A percentile compares a stretch with the other conserved stretches of the same genome.
Conservation (phyloP, 2,329 filamentous ascomycete species). For the Colletotrichum spaethianum region DNA sequence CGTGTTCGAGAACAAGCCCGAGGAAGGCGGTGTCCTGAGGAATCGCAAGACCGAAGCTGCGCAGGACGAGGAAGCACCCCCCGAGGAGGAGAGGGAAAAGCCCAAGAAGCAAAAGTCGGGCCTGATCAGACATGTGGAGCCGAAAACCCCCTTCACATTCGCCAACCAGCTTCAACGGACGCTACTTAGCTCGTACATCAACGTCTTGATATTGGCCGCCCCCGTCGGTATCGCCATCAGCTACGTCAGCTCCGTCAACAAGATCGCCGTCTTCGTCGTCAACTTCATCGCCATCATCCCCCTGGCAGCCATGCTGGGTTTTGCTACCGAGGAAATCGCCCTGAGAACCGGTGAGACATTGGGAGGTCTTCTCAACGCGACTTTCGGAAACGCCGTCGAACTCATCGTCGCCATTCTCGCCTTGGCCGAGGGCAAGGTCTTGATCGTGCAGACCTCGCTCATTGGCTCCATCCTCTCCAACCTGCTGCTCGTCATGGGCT, state of each 20-base stretch:
- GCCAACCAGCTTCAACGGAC: slow-evolving; percentile 80
- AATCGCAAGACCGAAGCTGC: slow-evolving; percentile 51
- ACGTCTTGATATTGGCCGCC: slow-evolving; percentile 82
- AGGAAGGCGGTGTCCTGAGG: slow-evolving; percentile 46
- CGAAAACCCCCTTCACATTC: slow-evolving; percentile 70
- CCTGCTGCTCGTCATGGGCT: slow-evolving; percentile 88
- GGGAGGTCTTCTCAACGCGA: slow-evolving; percentile 90
- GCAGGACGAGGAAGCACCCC: slow-evolving; percentile 36
- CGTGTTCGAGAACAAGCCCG: slow-evolving; percentile 42
- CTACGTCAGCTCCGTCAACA: slow-evolving; percentile 69
- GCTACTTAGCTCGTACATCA: slow-evolving; percentile 88
- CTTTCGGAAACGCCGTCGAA: slow-evolving; percentile 91
- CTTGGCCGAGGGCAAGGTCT: slow-evolving; percentile 78
- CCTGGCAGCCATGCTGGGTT: slow-evolving; percentile 87
- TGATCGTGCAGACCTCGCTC: slow-evolving; percentile 93
- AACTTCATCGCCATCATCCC: slow-evolving; percentile 97
- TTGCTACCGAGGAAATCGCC: slow-evolving; percentile 92
- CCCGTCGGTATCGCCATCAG: slow-evolving; percentile 85
- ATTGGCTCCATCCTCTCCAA: slow-evolving; percentile 95
- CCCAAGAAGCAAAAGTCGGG: slow-evolving; percentile 57
- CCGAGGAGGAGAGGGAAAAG: slow-evolving; percentile 53
- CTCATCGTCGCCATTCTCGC: slow-evolving; percentile 92
- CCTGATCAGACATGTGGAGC: slow-evolving; percentile 62
- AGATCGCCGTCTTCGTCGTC: slow-evolving; percentile 82
- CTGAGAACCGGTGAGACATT: slow-evolving; percentile 86